Evolutionary conservation across 495 filamentous ascomycete species (phyloP).

Genomic region (Aspergillus steynii): DNA sequence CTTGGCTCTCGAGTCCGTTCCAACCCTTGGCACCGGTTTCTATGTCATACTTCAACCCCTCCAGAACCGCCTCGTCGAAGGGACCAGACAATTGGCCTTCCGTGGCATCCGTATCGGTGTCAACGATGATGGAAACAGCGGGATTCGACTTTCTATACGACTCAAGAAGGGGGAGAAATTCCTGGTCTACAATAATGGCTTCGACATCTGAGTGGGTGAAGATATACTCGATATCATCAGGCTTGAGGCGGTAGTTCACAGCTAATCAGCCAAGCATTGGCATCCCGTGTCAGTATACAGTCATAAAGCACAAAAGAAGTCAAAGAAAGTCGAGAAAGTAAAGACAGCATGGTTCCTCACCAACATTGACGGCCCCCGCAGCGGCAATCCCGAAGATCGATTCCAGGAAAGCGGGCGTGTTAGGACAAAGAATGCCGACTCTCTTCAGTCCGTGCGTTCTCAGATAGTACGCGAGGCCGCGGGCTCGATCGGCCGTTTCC

Average conservation of each 20-base stretch:
- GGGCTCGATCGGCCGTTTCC: slow-evolving; percentile 79
- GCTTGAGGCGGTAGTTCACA: slow-evolving; percentile 88
- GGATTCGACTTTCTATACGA: slow-evolving; percentile 60
- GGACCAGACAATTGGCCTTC: slow-evolving; percentile 73
- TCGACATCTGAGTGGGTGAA: slow-evolving; percentile 84
- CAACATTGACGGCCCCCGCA: slow-evolving; percentile 77
- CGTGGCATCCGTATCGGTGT: slow-evolving; percentile 80
- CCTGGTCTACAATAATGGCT: slow-evolving; percentile 81
- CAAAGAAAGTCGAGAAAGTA: not conserved
- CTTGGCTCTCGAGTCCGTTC: slow-evolving; percentile 69
- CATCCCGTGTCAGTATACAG: not conserved
- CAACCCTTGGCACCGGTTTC: slow-evolving; percentile 67
- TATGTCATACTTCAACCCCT: slow-evolving; percentile 72
- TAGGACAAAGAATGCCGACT: slow-evolving; percentile 80
- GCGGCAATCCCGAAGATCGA: slow-evolving; percentile 85
- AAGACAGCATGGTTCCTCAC: slow-evolving; percentile 27
- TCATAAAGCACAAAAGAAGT: not conserved
- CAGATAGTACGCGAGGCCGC: slow-evolving; percentile 85
- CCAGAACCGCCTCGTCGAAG: slow-evolving; percentile 80
- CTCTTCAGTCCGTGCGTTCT: slow-evolving; percentile 67
- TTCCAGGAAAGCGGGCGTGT: slow-evolving; percentile 94
- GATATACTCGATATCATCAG: slow-evolving; percentile 87
- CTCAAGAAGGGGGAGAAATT: slow-evolving; percentile 71
- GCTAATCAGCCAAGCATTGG: slow-evolving; percentile 34
- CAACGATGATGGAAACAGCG: slow-evolving; percentile 67